Base-by-base conservation (phyloP, 2,329 filamentous ascomycete genomes). In the Delphinella strobiligena region DNA sequence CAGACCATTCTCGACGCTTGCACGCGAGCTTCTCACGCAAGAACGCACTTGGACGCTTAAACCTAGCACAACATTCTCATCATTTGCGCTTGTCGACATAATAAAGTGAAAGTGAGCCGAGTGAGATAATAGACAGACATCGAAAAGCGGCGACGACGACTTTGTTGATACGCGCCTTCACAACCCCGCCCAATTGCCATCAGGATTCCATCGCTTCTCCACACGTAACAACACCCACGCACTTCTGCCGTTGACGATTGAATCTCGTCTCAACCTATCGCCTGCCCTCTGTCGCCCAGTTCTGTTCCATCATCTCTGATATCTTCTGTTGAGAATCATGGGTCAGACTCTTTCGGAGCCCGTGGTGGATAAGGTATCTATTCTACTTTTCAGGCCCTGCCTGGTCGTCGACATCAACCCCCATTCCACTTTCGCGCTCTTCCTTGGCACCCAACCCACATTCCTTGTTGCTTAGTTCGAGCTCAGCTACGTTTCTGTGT, bases 321-420 rank as follows among this genome's bases (percentile, higher is more conserved):
- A 12, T 27, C 22, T 27, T 27, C 7, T 12, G 22, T 12, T 27
- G 22, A 7, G 22, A 58, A 72, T 61, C 67, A 98, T 98, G 91
- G 91, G 91, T 76, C 91, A 98, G 74, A 98, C 91, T 66, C 80
- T 98, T 61, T 96, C 89, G 58, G 91, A 98, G 74, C 91, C 91
- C 58, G 88, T 98, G 59, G 83, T 94, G 64, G 91, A 96, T 62
- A 98, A 98, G 88, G 91, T 98, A 75, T 62, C 37, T 49, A 45
- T 27, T 7, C 22, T 27, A 12, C 22, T 48, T 50, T 29, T 36
- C 18, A 22, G 16, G 12, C 22, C 22, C 22, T 27, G 22, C 22
- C 22, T 12, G 7, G 7, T 7, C 22, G 22, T 27, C 16, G 4
- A 7, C 14, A 36, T 36, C 34, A 7, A 16, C 18, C 34, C 19